These are phyloP conservation scores for Pythium graminicola DNA, from an alignment of 352 stramenopile genomes.

Conservation along the genomic window DNA sequence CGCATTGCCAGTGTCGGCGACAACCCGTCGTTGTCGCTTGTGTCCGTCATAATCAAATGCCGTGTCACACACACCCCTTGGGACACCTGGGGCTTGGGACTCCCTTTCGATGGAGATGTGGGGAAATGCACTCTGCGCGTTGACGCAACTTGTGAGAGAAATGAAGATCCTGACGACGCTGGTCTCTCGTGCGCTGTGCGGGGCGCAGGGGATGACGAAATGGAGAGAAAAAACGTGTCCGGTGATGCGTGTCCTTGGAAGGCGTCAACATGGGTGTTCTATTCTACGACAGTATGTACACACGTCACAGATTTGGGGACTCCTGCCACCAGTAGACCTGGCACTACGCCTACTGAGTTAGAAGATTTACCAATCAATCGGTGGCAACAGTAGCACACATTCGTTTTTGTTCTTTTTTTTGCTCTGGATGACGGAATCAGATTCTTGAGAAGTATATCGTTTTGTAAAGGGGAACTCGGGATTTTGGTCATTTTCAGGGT, in stretches of 20 bases:
- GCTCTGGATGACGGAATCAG: neutral
- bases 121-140: too few relatives aligned
- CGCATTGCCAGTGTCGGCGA: neutral
- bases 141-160: too few relatives aligned
- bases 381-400: neutral
- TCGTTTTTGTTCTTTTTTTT: constrained; percentile 2
- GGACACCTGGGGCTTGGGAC: neutral
- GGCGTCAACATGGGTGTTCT: too few relatives aligned
- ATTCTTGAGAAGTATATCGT: too few relatives aligned
- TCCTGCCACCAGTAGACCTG: constrained; percentile 4
- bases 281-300: neutral
- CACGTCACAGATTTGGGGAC: neutral
- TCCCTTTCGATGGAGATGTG: neutral
- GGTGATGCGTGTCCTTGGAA: too few relatives aligned
- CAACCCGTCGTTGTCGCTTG: neutral
- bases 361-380: neutral
- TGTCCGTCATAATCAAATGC: neutral
- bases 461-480: too few relatives aligned
- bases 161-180: too few relatives aligned
- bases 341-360: too few relatives aligned
- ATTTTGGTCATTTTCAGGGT: neutral
- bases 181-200: too few relatives aligned
- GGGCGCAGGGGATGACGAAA: too few relatives aligned
- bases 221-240: too few relatives aligned
- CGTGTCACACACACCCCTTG: too few relatives aligned